These are phyloP conservation scores for Telfairia occidentalis DNA, from an alignment of 331 rosid genomes.

Conservation along the genomic window DNA sequence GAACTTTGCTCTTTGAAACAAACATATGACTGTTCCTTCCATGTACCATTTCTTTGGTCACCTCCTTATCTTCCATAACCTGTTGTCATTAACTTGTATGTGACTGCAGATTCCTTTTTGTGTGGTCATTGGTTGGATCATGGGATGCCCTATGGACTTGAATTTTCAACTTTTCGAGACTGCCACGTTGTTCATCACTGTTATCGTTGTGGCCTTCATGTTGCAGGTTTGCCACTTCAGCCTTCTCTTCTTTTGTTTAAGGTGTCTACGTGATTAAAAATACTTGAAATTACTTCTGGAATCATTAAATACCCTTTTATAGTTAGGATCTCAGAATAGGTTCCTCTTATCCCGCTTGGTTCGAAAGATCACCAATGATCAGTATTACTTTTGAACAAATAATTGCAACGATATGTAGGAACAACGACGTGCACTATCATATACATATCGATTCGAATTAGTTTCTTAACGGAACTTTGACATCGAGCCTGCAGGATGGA, in stretches of 20 bases:
- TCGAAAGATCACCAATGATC: neutral
- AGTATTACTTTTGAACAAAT: neutral
- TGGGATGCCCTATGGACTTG: conserved; percentile 40
- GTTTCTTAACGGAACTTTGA: neutral
- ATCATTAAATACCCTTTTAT: neutral
- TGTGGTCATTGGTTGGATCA: conserved; percentile 35
- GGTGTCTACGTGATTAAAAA: neutral
- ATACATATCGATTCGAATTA: neutral
- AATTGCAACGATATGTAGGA: neutral
- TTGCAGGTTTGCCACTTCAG: conserved; percentile 24
- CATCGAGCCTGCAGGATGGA: conserved; percentile 59
- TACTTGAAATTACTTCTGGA: neutral
- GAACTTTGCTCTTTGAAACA: neutral
- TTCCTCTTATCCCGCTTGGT: neutral
- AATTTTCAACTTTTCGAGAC: conserved; percentile 44
- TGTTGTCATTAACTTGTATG: neutral
- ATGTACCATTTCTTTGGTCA: neutral
- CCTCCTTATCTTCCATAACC: neutral
- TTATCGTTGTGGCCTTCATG: conserved; percentile 44
- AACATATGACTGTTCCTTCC: neutral
- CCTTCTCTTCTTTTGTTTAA: neutral
- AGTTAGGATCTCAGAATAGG: neutral
- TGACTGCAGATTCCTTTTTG: conserved; percentile 37
- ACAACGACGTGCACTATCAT: neutral
- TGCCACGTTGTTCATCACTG: conserved; percentile 37